Evolutionary conservation across 192 early-diverging fungal genomes (phyloP), one percentile per base, ranked within the genome.

Genomic region (Rhizoclosmatium globosum): DNA sequence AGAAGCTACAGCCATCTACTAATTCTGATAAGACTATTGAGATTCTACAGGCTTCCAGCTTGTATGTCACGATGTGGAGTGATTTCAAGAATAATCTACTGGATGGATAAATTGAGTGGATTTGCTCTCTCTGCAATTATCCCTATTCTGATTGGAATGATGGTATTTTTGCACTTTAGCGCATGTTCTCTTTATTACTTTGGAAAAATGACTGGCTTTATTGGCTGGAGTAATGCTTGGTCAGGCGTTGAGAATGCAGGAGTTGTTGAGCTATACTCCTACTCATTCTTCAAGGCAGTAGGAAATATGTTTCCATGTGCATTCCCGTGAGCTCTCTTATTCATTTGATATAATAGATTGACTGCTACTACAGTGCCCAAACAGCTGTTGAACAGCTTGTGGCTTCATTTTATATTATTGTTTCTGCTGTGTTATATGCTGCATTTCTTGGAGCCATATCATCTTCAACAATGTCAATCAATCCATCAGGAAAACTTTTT

Each of bases 281-380:
- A 31, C n/a, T 62, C 59, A 31, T 62, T 79, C 38, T 76, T 77
- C 23, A 23, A 74, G 41, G 43, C 76, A 13, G 75, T 82, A 2
- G 75, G 81, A 23, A 81, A 81, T 64, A 77, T 79, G 61, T 82
- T 82, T 60, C 81, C 81, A 31, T 23, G 1, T 23, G 9, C 3
- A 11, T 42, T 53, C 23, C 71, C n/a, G 47, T 68, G 0, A 31
- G 31, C 31, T 31, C 31, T 31, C 31, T 31, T 31, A 31, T 31
- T 31, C 31, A 0, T 31, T 31, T 31, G 31, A 31, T 31, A 31
- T 31, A 31, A 31, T 31, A 31, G 31, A 31, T 31, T 31, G 31
- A 31, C 31, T 31, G 31, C 31, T 31, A 31, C 31, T 31, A 31
- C 31, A 31, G 31, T 31, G 31, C 77, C 7, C 38, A 46, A 56